phyloP scores from a whole-genome alignment of 257 asterid species.

The Mentha longifolia region DNA sequence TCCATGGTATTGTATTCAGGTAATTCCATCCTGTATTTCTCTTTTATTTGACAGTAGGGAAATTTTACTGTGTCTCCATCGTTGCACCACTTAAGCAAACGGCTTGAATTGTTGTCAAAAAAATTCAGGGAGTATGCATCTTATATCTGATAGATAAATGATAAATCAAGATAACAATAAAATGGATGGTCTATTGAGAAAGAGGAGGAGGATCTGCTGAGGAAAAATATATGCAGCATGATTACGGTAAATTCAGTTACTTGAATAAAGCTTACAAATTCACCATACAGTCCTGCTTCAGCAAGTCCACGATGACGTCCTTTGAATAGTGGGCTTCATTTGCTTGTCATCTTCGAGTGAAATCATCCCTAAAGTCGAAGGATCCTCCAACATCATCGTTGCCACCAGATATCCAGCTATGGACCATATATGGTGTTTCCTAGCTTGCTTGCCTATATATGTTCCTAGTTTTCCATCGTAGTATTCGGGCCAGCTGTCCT shows the following conservation, averaged over 20 bases:
- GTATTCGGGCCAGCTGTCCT: too few relatives aligned
- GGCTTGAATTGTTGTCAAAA: conserved; percentile 73
- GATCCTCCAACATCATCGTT: conserved; percentile 87
- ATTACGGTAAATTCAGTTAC: conserved; percentile 96
- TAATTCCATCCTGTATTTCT: conserved; percentile 79
- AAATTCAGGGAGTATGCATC: conserved; percentile 81
- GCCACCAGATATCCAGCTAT: too few relatives aligned
- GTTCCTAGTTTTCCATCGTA: too few relatives aligned
- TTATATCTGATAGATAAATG: conserved; percentile 83
- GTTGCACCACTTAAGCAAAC: conserved; percentile 91
- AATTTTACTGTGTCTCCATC: conserved; percentile 76
- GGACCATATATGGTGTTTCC: too few relatives aligned
- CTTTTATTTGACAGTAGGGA: conserved; percentile 85
- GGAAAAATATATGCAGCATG: conserved; percentile 18
- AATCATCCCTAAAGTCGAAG: conserved; percentile 83
- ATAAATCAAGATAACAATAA: neutral
- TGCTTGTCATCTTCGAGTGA: conserved; percentile 81
- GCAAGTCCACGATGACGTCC: conserved; percentile 75
- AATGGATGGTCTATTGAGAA: neutral
- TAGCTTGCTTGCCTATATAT: too few relatives aligned
- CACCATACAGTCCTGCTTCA: conserved; percentile 83
- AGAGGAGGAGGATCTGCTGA: neutral
- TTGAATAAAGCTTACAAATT: conserved; percentile 68
- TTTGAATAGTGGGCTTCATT: conserved; percentile 63
- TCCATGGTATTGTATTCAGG: conserved; percentile 79